Percentiles rank a stretch among this genome's conserved stretches.
Evolutionary conservation across 2,329 filamentous ascomycete species (phyloP).

Genomic region (Scedosporium apiospermum): DNA sequence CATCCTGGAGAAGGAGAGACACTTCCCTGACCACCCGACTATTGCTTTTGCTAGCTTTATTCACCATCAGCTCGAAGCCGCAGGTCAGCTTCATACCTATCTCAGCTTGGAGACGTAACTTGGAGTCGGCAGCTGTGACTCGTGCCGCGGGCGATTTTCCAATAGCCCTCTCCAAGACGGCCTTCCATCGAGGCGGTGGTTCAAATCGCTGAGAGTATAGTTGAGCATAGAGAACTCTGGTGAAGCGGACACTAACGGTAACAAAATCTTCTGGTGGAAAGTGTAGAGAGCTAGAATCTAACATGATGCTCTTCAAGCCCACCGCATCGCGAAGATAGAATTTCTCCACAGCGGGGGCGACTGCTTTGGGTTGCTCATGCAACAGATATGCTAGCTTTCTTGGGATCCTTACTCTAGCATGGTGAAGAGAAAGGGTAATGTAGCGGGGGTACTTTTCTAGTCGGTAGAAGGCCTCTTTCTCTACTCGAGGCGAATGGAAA

Average conservation of each 20-base stretch:
- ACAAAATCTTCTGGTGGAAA: conserved; percentile 77
- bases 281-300: conserved; percentile 38
- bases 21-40: conserved; percentile 65
- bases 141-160: conserved; percentile 4
- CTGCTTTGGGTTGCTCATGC: conserved; percentile 62
- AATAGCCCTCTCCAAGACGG: conserved; percentile 11
- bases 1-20: conserved; percentile 63
- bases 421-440: conserved; percentile 67
- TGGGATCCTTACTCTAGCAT: conserved; percentile 63
- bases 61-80: conserved; percentile 81
- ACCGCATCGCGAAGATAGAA: conserved; percentile 88
- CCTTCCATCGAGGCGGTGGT: conserved; percentile 45
- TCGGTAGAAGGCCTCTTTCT: conserved; percentile 86
- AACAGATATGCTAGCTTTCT: conserved; percentile 74
- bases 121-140: conserved; percentile 13
- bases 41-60: conserved; percentile 57
- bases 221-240: conserved; percentile 83
- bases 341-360: conserved; percentile 77
- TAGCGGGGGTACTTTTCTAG: conserved; percentile 73
- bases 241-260: conserved; percentile 70
- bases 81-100: conserved; percentile 83
- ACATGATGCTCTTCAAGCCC: conserved; percentile 58
- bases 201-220: conserved; percentile 77
- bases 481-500: conserved; percentile 63
- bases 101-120: conserved; percentile 37